Conservation (phyloP, 108 stramenopile genomes). For the Skeletonema potamos region DNA sequence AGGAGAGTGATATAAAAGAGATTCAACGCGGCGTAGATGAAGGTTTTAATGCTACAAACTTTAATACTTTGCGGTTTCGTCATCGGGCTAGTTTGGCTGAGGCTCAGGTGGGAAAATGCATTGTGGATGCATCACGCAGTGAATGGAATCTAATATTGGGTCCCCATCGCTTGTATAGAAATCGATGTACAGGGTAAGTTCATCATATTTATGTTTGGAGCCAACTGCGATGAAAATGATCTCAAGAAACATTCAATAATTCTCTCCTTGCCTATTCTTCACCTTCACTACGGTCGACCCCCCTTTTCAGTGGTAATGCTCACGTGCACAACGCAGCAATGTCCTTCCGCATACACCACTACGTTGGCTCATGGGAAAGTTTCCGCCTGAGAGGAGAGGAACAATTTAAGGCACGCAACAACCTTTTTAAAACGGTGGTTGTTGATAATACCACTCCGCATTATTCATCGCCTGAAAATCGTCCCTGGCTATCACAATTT, state of each 20-base stretch:
- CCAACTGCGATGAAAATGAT: too few relatives aligned
- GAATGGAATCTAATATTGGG: neutral
- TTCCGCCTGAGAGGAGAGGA: neutral
- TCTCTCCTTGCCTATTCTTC: too few relatives aligned
- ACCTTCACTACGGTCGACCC: too few relatives aligned
- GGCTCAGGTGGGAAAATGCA: neutral
- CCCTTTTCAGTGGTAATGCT: neutral
- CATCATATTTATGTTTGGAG: too few relatives aligned
- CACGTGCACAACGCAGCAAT: neutral
- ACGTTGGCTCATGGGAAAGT: conserved; percentile 5
- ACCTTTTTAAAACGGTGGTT: neutral
- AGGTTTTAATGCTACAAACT: conserved; percentile 3
- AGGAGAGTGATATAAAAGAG: neutral
- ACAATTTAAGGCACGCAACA: neutral
- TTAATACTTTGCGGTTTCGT: conserved; percentile 7
- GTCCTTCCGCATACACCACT: conserved; percentile 8
- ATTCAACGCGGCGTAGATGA: neutral
- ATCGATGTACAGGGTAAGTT: neutral
- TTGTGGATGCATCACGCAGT: conserved; percentile 5
- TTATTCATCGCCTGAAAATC: neutral
- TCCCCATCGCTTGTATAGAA: neutral
- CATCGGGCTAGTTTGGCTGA: neutral
- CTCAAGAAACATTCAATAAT: too few relatives aligned
- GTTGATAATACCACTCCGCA: neutral
- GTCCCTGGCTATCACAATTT: conserved; percentile 6